Evolutionary conservation across 139 green algal species (phyloP), one percentile per base, ranked within the genome.

Genomic region (Pleodorina starrii): DNA sequence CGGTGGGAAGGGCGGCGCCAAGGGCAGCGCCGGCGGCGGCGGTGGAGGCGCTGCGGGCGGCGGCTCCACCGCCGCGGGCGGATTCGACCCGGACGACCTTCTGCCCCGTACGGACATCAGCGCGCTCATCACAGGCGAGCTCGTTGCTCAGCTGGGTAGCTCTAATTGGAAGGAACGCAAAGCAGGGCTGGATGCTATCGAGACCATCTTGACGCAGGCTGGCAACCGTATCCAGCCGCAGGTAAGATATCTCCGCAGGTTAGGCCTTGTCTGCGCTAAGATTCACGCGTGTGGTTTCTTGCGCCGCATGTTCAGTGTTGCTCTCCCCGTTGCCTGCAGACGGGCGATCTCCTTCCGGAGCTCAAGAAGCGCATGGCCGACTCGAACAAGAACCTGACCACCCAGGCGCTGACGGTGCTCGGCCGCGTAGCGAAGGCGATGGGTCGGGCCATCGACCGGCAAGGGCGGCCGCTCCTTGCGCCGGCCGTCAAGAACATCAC

Each of bases 101-200:
- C 89, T 97, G 83, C 96, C 96, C 0, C 93, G 97, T 44, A 90
- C 90, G 19, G 95, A 98, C 90, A 97, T 99, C 90, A 95, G 89
- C 83, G 82, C 48, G 44, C 91, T 92, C 21, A 94, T 99, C 80
- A 96, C 93, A 0, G 36, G 78, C 27, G 48, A 89, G 17, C 86
- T 98, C 36, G 50, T 96, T 7, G 54, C 50, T 42, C 79, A 90
- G 43, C 60, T 91, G 38, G 29, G 43, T 66, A 84, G 87, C 89
- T 76, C 91, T 25, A 97, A 98, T 79, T 99, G 98, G 98, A 99
- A 99, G 91, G 96, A 98, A 75, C 93, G 98, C 69, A 97, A 99
- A 81, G 95, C 93, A 9, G 97, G 90, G 0, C 75, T 99, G 81
- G 96, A 99, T 69, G 87, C 95, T 16, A 93, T 99, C 38, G 93